Evolutionary conservation across 164 flowering plant species (phyloP).

Genomic region (Magnolia sinica): DNA sequence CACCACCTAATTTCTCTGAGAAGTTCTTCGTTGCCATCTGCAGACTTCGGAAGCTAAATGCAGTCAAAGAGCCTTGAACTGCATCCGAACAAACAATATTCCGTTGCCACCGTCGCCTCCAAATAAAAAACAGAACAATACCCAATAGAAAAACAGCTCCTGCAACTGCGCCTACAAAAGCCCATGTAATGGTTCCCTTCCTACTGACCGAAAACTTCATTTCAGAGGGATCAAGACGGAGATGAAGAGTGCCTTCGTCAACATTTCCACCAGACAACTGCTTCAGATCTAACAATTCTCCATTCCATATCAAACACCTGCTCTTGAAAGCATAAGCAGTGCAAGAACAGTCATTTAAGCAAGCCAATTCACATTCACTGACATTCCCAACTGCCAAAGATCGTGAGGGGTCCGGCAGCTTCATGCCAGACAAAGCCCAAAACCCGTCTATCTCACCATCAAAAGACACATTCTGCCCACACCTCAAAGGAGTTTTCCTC

Average conservation of each 20-base stretch:
- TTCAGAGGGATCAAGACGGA: not conserved
- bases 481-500: constrained; percentile 16
- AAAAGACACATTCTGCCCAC: not conserved
- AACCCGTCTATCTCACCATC: constrained; percentile 1
- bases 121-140: constrained; percentile 7
- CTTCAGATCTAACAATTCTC: constrained; percentile 6
- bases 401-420: not conserved
- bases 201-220: not conserved
- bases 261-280: not conserved
- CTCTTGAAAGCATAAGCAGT: constrained; percentile 12
- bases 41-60: constrained; percentile 39
- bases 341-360: constrained; percentile 18
- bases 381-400: not conserved
- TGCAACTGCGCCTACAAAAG: constrained; percentile 17
- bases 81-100: not conserved
- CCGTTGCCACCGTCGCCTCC: not conserved
- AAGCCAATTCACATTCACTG: constrained; percentile 10
- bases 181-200: constrained; percentile 10
- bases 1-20: constrained; percentile 43
- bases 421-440: not conserved
- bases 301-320: constrained; percentile 11
- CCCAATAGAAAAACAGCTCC: constrained; percentile 12
- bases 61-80: constrained; percentile 39
- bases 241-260: not conserved
- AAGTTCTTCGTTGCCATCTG: constrained; percentile 49